Percentiles rank a stretch among this genome's conserved stretches.
Conservation (phyloP, 345 rosid genomes). For the Ricinus communis region DNA sequence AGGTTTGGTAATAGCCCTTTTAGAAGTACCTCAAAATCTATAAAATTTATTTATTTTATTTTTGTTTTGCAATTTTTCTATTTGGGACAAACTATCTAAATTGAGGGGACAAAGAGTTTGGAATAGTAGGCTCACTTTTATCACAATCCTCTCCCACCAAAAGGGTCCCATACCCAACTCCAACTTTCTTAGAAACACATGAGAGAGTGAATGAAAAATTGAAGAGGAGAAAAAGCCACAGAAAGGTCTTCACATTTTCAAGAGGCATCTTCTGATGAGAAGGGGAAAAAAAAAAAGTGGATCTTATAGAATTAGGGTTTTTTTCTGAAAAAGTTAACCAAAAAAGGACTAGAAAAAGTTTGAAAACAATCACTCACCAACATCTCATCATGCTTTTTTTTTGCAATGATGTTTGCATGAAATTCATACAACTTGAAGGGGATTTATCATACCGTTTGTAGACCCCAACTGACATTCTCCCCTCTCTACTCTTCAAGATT, state of each 20-base stretch:
- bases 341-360: conserved; percentile 16
- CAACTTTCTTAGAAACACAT: conserved; percentile 17
- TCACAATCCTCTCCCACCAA: conserved; percentile 14
- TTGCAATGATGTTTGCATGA: conserved; percentile 45
- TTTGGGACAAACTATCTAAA: neutral
- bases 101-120: conserved; percentile 19
- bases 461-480: conserved; percentile 16
- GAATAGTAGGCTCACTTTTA: conserved; percentile 8
- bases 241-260: conserved; percentile 29
- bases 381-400: conserved; percentile 32
- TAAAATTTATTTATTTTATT: too few relatives aligned
- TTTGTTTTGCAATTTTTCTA: neutral
- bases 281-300: neutral
- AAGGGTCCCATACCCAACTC: conserved; percentile 23
- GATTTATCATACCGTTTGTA: too few relatives aligned
- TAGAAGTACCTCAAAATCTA: neutral
- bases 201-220: conserved; percentile 13
- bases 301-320: conserved; percentile 19
- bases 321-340: conserved; percentile 19
- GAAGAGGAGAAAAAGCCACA: neutral
- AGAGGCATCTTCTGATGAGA: conserved; percentile 16
- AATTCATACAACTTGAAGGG: conserved; percentile 32
- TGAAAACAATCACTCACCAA: conserved; percentile 25
- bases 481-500: neutral
- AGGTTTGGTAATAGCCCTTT: neutral